Conservation (phyloP, 2,329 filamentous ascomycete genomes). For the Neopestalotiopsis rosae region DNA sequence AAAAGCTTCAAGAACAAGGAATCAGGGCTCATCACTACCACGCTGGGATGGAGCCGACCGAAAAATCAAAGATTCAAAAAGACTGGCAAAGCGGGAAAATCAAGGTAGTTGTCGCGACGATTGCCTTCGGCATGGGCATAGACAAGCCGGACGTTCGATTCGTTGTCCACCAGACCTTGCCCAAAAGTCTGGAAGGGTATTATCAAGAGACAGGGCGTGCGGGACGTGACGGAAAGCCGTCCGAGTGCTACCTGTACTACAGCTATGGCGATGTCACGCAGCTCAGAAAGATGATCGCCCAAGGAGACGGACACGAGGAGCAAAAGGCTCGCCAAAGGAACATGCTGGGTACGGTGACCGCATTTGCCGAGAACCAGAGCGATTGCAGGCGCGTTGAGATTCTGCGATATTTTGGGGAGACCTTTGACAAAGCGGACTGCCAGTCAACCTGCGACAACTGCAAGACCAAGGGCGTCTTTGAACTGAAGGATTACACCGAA, state of each 20-base stretch:
- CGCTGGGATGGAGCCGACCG: slow-evolving; percentile 71
- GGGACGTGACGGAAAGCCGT: slow-evolving; percentile 85
- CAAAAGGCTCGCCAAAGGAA: slow-evolving; percentile 84
- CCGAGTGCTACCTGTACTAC: slow-evolving; percentile 91
- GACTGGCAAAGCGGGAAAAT: slow-evolving; percentile 81
- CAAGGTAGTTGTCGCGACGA: slow-evolving; percentile 95
- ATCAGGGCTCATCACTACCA: slow-evolving; percentile 88
- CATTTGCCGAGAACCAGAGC: slow-evolving; percentile 87
- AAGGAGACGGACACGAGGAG: slow-evolving; percentile 75
- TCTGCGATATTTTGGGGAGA: slow-evolving; percentile 92
- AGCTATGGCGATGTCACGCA: slow-evolving; percentile 76
- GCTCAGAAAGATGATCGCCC: slow-evolving; percentile 80
- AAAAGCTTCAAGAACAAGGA: slow-evolving; percentile 64
- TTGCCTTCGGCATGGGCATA: slow-evolving; percentile 99
- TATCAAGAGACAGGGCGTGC: slow-evolving; percentile 98
- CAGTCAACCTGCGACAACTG: slow-evolving; percentile 87
- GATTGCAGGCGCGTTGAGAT: slow-evolving; percentile 90
- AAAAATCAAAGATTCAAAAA: slow-evolving; percentile 75
- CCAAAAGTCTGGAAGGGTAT: slow-evolving; percentile 96
- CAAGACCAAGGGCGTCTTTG: slow-evolving; percentile 71
- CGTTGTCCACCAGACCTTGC: slow-evolving; percentile 90
- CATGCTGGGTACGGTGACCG: slow-evolving; percentile 85
- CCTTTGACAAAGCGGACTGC: slow-evolving; percentile 76
- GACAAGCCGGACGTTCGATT: slow-evolving; percentile 97
- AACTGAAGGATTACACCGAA: slow-evolving; percentile 76